Conservation (phyloP, 257 asterid species). For the Forsythia viridissima region DNA sequence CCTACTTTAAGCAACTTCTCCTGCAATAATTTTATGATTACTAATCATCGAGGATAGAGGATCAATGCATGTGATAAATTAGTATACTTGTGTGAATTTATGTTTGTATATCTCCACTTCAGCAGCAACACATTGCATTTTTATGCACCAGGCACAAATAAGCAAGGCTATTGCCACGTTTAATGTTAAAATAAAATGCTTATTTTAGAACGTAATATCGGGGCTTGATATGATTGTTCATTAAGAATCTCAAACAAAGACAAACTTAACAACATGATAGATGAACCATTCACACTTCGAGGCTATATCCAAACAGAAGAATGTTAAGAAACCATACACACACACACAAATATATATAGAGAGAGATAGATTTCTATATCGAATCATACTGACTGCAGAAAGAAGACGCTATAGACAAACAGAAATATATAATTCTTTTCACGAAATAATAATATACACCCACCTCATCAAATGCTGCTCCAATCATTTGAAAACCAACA, state of each 20-base stretch:
- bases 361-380: background rate
- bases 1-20: slow-evolving; percentile 79
- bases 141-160: background rate
- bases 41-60: too few relatives aligned
- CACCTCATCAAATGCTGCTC: slow-evolving; percentile 92
- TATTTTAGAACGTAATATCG: too few relatives aligned
- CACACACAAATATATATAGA: background rate
- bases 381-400: background rate
- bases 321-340: too few relatives aligned
- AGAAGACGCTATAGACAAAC: background rate
- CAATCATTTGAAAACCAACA: slow-evolving; percentile 90
- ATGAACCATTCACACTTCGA: background rate
- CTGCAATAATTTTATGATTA: slow-evolving; percentile 46
- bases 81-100: too few relatives aligned
- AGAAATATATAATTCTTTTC: background rate
- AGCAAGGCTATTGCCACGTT: background rate
- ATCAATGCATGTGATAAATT: too few relatives aligned
- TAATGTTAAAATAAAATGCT: background rate
- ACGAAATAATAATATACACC: background rate
- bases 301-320: too few relatives aligned
- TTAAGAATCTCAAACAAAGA: background rate
- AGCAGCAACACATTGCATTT: background rate
- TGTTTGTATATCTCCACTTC: background rate
- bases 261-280: background rate
- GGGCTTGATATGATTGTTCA: background rate